Base-by-base conservation (phyloP, 2,329 filamentous ascomycete genomes). In the Stenocarpella maydis region DNA sequence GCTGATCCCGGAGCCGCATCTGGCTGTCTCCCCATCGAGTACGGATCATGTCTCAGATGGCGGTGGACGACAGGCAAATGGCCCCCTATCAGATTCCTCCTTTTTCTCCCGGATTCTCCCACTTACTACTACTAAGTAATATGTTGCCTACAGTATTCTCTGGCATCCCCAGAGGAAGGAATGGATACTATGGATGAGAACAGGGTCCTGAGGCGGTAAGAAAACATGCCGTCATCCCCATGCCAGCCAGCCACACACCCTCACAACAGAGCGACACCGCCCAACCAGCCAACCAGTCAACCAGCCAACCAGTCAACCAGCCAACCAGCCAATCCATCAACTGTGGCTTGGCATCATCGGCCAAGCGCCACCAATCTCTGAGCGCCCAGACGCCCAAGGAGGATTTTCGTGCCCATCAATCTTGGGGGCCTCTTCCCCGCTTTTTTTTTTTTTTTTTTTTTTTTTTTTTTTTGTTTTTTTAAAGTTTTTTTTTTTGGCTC, bases 401-500 rank as follows among this genome's bases (percentile, higher is more conserved):
- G 43, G 28, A 47, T 61, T 61, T 61, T 61, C 28, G 43, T 63
- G 43, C 49, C n/a, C 58, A 63, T 63, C 58, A 43, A 49, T 63
- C 43, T 49, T 41, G 58, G 43, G 1, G 4, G 4, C 31, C 2
- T 34, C 9, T 37, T 28, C 58, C 58, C 58, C 58, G 58, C 58
- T 63, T 63, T 63, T 61, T 31, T 31, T n/a, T n/a, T n/a, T n/a
- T n/a, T n/a, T n/a, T n/a, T n/a, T n/a, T n/a, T n/a, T n/a, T n/a
- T n/a, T n/a, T n/a, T n/a, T n/a, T n/a, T n/a, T n/a, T n/a, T n/a
- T n/a, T n/a, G n/a, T n/a, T n/a, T n/a, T n/a, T n/a, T n/a, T n/a
- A n/a, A n/a, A n/a, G n/a, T n/a, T n/a, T n/a, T n/a, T n/a, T 61
- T 61, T 61, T 61, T 24, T 34, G 28, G 58, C 58, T 47, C 58